These are phyloP conservation scores for Mangifera indica DNA, from an alignment of 345 rosid genomes.

Conservation along the genomic window DNA sequence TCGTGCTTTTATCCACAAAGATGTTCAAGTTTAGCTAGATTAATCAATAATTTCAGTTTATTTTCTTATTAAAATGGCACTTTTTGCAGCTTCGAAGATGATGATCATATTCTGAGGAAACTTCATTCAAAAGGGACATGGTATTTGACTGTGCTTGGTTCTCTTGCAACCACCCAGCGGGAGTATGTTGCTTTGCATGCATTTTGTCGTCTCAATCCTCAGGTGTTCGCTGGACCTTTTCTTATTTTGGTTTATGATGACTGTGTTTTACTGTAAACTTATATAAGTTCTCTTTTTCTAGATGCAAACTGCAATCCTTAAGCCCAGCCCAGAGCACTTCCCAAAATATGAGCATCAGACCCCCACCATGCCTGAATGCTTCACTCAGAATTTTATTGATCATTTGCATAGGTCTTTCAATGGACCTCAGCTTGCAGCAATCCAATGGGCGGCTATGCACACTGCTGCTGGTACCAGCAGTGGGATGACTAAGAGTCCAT, in stretches of 20 bases:
- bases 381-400: slow-evolving; percentile 76
- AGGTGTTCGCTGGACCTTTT: slow-evolving; percentile 45
- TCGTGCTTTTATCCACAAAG: neutral
- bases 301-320: slow-evolving; percentile 97
- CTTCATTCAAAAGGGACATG: slow-evolving; percentile 79
- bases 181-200: slow-evolving; percentile 99
- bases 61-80: neutral
- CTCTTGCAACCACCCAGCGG: slow-evolving; percentile 98
- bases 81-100: slow-evolving; percentile 65
- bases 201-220: slow-evolving; percentile 89
- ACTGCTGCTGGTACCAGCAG: slow-evolving; percentile 99
- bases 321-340: slow-evolving; percentile 88
- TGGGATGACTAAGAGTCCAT: slow-evolving; percentile 75
- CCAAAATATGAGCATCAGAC: slow-evolving; percentile 90
- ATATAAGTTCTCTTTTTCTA: slow-evolving; percentile 29
- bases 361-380: slow-evolving; percentile 94
- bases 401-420: slow-evolving; percentile 82
- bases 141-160: slow-evolving; percentile 94
- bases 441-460: slow-evolving; percentile 98
- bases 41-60: neutral
- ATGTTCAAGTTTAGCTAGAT: neutral
- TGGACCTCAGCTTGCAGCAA: slow-evolving; percentile 89
- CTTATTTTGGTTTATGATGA: slow-evolving; percentile 20
- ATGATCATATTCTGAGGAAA: slow-evolving; percentile 84
- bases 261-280: slow-evolving; percentile 20